Evolutionary conservation across 257 asterid species (phyloP).

Genomic region (Leonotis leonurus): DNA sequence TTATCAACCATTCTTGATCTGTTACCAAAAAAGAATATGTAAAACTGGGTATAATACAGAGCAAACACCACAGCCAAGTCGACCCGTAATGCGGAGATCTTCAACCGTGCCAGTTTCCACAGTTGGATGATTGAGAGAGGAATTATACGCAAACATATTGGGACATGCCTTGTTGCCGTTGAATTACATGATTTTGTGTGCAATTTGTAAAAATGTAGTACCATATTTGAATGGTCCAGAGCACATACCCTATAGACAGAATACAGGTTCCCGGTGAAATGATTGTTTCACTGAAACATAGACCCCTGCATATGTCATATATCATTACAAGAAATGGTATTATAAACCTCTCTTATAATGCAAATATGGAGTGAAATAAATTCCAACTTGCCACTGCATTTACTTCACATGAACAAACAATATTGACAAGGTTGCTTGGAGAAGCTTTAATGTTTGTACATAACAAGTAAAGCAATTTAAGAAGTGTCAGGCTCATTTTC

Average conservation of each 20-base stretch:
- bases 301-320: neutral
- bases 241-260: neutral
- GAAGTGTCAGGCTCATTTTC: conserved; percentile 19
- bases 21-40: neutral
- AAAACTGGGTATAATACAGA: too few relatives aligned
- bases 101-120: neutral
- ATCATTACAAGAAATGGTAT: neutral
- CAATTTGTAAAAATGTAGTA: too few relatives aligned
- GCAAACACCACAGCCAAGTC: too few relatives aligned
- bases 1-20: neutral
- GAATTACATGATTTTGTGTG: too few relatives aligned
- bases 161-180: neutral
- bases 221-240: too few relatives aligned
- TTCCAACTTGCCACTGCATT: too few relatives aligned
- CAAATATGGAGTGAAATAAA: too few relatives aligned
- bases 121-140: neutral
- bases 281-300: neutral
- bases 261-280: neutral
- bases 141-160: neutral
- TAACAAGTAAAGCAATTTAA: conserved; percentile 23
- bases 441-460: conserved; percentile 20
- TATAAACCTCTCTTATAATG: neutral
- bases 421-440: conserved; percentile 16
- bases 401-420: conserved; percentile 13
- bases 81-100: too few relatives aligned